Evolutionary conservation across 1,139 yeast genomes (phyloP), one percentile per base, ranked within the genome.

Genomic region (Tardiomyces blankii): DNA sequence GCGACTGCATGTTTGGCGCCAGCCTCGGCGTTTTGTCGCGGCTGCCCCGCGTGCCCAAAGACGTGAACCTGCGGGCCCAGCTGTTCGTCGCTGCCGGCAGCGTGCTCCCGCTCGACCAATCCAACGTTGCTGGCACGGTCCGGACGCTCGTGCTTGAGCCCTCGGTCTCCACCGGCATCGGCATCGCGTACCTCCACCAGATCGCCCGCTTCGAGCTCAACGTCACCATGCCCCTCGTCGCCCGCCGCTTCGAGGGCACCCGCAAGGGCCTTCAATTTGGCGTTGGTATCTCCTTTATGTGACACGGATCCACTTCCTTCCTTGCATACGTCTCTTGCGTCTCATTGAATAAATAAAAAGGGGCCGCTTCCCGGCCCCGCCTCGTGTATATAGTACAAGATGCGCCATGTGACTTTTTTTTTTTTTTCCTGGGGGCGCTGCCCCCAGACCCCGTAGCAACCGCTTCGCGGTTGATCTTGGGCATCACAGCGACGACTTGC

Each of bases 261-360:
- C 71, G 96, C 56, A 88, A 86, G 61, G 98, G 98, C 0, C 63
- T 91, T 38, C 97, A 91, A 62, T 89, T 88, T 63, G 98, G 98
- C 18, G 78, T 91, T 44, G 97, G 97, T 0, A 66, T 87, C 42
- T 80, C 91, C 18, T 88, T 87, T 63, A 70, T 86, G 72, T 86
- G 71, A 39, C 7, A 21, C 25, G 25, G 25, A 21, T 7, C n/a
- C n/a, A n/a, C n/a, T n/a, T n/a, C n/a, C n/a, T 7, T 21, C 25
- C 7, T 7, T 21, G 25, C 25, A 21, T 21, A 5, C 25, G 25
- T 4, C 25, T 5, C 25, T 4, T 21, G 25, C 7, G 25, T n/a
- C 25, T 21, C 25, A 21, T 21, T 21, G 5, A 30, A 30, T 30
- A 30, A 30, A 30, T 30, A 30, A 30, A 30, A 30, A 11, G 35